A percentile compares a stretch with the other conserved stretches of the same genome.
Evolutionary conservation across 2,329 filamentous ascomycete species (phyloP).

Genomic region (Stromatinia cepivora): DNA sequence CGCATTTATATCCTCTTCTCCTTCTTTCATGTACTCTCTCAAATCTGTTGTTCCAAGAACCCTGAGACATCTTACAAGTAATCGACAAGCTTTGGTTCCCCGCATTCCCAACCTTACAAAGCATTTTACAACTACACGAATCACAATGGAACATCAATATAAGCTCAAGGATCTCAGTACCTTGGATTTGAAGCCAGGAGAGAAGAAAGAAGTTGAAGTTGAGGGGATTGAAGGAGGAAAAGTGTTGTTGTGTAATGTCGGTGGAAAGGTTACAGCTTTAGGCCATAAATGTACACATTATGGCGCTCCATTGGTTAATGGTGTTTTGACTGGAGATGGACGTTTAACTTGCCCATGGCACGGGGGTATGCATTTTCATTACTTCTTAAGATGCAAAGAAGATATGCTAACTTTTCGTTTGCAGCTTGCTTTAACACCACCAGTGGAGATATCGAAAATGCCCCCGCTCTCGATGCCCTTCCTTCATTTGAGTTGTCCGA

Average conservation of each 20-base stretch:
- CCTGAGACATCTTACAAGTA: slow-evolving; percentile 5
- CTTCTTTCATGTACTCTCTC: slow-evolving; percentile 22
- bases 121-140: slow-evolving; percentile 27
- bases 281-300: slow-evolving; percentile 89
- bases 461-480: slow-evolving; percentile 84
- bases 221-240: slow-evolving; percentile 86
- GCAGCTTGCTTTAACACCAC: slow-evolving; percentile 87
- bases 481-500: slow-evolving; percentile 78
- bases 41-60: slow-evolving; percentile 8
- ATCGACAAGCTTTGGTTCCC: slow-evolving; percentile 25
- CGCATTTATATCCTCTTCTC: neutral
- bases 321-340: slow-evolving; percentile 78
- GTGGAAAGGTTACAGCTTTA: slow-evolving; percentile 74
- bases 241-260: slow-evolving; percentile 79
- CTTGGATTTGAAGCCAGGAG: slow-evolving; percentile 72
- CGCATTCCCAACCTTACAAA: slow-evolving; percentile 23
- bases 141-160: slow-evolving; percentile 53
- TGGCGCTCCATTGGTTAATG: slow-evolving; percentile 84
- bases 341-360: slow-evolving; percentile 95
- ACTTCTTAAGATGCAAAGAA: neutral
- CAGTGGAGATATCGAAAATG: slow-evolving; percentile 93
- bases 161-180: slow-evolving; percentile 76
- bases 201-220: slow-evolving; percentile 87
- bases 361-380: slow-evolving; percentile 61
- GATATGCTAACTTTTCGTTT: neutral